phyloP scores from a whole-genome alignment of 306 rosid species.

The Rubus parviflorus region DNA sequence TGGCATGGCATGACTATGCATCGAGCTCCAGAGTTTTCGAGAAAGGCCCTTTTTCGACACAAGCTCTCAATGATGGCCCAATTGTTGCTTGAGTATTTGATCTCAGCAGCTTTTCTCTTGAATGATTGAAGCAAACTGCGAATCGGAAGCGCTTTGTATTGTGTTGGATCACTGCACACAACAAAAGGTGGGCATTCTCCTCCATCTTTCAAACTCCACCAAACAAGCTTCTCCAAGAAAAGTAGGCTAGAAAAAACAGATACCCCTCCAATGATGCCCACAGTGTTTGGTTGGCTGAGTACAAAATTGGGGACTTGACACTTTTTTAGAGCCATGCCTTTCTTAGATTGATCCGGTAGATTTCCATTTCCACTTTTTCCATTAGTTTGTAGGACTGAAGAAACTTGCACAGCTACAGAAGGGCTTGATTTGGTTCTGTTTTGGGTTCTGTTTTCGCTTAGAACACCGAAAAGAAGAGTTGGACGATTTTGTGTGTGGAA shows the following conservation, averaged over 20 bases:
- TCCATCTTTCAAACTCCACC: conserved; percentile 65
- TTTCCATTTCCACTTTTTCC: conserved; percentile 42
- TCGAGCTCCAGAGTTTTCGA: conserved; percentile 58
- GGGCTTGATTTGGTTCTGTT: conserved; percentile 35
- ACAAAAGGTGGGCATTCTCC: conserved; percentile 70
- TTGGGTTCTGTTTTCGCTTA: conserved; percentile 26
- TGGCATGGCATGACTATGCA: conserved; percentile 75
- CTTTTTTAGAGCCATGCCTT: conserved; percentile 31
- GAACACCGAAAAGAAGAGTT: conserved; percentile 29
- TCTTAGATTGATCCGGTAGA: conserved; percentile 27
- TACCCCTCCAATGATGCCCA: conserved; percentile 78
- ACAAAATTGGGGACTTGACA: conserved; percentile 26
- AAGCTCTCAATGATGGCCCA: conserved; percentile 46
- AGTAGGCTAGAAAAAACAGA: conserved; percentile 69
- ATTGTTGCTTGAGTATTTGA: conserved; percentile 26
- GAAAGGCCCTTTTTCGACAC: conserved; percentile 41
- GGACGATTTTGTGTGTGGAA: conserved; percentile 34
- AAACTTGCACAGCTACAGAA: conserved; percentile 31
- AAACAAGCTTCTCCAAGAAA: conserved; percentile 82
- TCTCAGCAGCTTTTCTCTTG: conserved; percentile 25
- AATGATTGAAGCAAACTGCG: conserved; percentile 33
- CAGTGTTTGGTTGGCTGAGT: conserved; percentile 60
- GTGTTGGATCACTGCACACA: conserved; percentile 64
- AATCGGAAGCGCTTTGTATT: conserved; percentile 42
- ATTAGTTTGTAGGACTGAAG: conserved; percentile 41